Conservation (phyloP, 2,329 filamentous ascomycete genomes). For the Diaporthe citri region DNA sequence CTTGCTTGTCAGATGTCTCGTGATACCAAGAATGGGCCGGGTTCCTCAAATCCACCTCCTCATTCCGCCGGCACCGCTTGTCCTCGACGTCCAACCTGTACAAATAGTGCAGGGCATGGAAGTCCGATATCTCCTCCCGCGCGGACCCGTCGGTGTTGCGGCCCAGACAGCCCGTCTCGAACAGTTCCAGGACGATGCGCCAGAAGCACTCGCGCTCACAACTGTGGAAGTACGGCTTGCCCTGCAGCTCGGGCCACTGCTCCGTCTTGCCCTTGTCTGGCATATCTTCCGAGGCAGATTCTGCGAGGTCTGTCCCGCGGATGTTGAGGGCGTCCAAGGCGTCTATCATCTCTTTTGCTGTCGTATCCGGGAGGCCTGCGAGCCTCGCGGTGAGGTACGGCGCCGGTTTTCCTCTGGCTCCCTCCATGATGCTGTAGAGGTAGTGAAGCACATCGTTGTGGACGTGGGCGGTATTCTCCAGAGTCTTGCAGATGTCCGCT, state of each 20-base stretch:
- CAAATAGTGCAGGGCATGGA: slow-evolving; percentile 33
- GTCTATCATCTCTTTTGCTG: slow-evolving; percentile 11
- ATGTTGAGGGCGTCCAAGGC: slow-evolving; percentile 29
- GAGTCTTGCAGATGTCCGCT: slow-evolving; percentile 31
- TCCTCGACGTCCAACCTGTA: slow-evolving; percentile 36
- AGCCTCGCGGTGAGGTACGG: slow-evolving; percentile 25
- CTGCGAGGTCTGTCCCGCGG: neutral
- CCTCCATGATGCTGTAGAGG: slow-evolving; percentile 31
- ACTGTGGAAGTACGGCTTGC: slow-evolving; percentile 30
- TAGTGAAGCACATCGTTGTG: slow-evolving; percentile 32
- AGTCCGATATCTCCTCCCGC: slow-evolving; percentile 21
- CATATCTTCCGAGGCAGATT: neutral
- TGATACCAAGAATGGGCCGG: slow-evolving; percentile 35
- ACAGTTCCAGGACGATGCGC: slow-evolving; percentile 27
- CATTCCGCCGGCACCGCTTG: slow-evolving; percentile 3
- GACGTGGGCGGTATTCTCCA: neutral
- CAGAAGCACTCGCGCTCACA: slow-evolving; percentile 30
- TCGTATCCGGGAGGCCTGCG: slow-evolving; percentile 10
- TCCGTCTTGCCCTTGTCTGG: neutral
- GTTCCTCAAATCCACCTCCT: slow-evolving; percentile 27
- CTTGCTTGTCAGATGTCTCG: slow-evolving; percentile 27
- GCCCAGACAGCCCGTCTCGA: slow-evolving; percentile 27
- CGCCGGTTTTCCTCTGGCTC: neutral
- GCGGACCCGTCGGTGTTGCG: slow-evolving; percentile 12
- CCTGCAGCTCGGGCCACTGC: neutral